These are phyloP conservation scores for Pseudopyrenochaeta lycopersici DNA, from an alignment of 2,329 filamentous ascomycete genomes.

Conservation along the genomic window DNA sequence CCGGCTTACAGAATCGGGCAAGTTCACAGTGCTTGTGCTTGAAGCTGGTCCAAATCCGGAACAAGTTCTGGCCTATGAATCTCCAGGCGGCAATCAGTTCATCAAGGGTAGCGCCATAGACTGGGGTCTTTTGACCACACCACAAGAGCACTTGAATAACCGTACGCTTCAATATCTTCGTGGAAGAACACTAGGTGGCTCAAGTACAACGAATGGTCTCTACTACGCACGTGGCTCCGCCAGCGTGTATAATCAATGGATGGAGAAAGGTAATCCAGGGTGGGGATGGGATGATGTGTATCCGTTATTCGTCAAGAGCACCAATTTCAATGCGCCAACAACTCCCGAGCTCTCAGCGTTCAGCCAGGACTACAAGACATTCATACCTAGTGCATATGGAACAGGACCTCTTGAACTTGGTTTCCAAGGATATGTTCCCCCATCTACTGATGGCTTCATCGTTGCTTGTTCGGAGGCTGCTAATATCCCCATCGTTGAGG, in stretches of 20 bases:
- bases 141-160: constrained; percentile 27
- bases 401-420: constrained; percentile 38
- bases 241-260: constrained; percentile 61
- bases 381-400: constrained; percentile 35
- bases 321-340: constrained; percentile 39
- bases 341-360: constrained; percentile 31
- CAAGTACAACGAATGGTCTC: constrained; percentile 45
- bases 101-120: constrained; percentile 39
- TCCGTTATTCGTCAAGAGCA: constrained; percentile 35
- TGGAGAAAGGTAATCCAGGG: constrained; percentile 64
- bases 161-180: constrained; percentile 35
- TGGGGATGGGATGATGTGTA: constrained; percentile 56
- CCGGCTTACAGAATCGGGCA: constrained; percentile 32
- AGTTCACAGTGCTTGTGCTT: constrained; percentile 40
- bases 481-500: constrained; percentile 43
- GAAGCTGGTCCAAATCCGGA: constrained; percentile 43
- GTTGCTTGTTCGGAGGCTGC: constrained; percentile 35
- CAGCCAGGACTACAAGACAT: constrained; percentile 40
- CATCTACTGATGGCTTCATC: constrained; percentile 39
- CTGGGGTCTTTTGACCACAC: constrained; percentile 40
- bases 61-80: constrained; percentile 40
- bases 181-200: constrained; percentile 42
- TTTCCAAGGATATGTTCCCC: constrained; percentile 41
- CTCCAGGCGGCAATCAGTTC: constrained; percentile 39
- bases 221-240: constrained; percentile 43